These are phyloP conservation scores for Microsporum audouinii DNA, from an alignment of 2,329 filamentous ascomycete genomes.

Conservation along the genomic window DNA sequence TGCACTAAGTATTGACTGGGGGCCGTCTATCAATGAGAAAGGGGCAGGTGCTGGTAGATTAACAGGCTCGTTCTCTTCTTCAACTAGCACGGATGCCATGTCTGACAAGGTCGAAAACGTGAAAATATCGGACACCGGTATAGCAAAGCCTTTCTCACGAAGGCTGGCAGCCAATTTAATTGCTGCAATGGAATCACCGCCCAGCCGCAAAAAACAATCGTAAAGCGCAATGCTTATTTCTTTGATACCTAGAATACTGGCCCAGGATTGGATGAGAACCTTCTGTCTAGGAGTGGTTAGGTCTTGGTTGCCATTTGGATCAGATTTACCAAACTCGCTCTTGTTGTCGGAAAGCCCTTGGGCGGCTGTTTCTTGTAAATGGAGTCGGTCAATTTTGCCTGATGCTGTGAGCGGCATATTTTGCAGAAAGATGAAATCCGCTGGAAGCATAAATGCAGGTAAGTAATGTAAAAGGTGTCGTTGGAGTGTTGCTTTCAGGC, in stretches of 20 bases:
- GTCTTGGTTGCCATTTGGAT: neutral
- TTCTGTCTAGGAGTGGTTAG: neutral
- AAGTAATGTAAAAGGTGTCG: neutral
- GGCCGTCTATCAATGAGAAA: neutral
- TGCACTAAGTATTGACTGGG: too few species aligned
- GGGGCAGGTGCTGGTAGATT: neutral
- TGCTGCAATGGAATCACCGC: neutral
- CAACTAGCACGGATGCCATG: neutral
- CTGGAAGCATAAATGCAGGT: conserved; percentile 8
- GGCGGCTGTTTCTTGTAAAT: conserved; percentile 17
- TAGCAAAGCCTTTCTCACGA: neutral
- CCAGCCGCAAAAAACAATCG: neutral
- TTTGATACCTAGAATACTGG: neutral
- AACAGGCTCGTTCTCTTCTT: neutral
- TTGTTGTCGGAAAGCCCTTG: neutral
- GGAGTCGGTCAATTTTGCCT: conserved; percentile 7
- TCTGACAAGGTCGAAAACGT: neutral
- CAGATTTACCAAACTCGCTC: neutral
- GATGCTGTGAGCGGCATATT: neutral
- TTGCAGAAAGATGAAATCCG: neutral
- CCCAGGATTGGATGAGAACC: neutral
- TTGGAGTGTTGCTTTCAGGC: conserved; percentile 6
- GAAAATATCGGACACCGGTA: conserved; percentile 6
- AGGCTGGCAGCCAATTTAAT: neutral
- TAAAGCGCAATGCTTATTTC: neutral